Percentiles rank a stretch among this genome's conserved stretches.
Conservation (phyloP, 2,329 filamentous ascomycete species). For the Lasiodiplodia sp. region DNA sequence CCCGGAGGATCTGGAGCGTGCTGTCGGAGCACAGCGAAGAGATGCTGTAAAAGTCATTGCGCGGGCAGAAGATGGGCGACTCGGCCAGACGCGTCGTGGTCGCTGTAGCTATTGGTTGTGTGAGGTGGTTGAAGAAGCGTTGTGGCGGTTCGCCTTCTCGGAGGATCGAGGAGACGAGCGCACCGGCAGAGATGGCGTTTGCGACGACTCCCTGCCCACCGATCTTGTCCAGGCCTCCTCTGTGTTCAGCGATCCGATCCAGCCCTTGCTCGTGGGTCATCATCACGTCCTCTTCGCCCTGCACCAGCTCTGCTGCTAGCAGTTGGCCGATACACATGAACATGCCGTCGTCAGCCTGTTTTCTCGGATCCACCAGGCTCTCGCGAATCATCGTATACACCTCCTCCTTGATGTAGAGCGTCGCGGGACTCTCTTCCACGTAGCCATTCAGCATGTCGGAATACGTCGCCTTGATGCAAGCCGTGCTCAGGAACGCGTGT, state of each 20-base stretch:
- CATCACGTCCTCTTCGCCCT: slow-evolving; percentile 27
- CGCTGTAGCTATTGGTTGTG: background rate
- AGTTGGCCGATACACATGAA: slow-evolving; percentile 27
- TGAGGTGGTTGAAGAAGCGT: background rate
- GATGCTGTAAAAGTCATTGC: slow-evolving; percentile 27
- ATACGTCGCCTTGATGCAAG: slow-evolving; percentile 29
- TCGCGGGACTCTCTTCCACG: slow-evolving; percentile 28
- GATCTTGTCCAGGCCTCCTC: slow-evolving; percentile 5
- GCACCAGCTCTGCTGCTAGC: slow-evolving; percentile 15
- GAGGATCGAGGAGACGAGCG: background rate
- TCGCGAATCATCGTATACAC: slow-evolving; percentile 21
- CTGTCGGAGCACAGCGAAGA: background rate
- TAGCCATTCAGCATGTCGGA: slow-evolving; percentile 23
- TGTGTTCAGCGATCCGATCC: slow-evolving; percentile 16
- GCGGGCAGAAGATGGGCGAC: slow-evolving; percentile 27
- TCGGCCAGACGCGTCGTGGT: slow-evolving; percentile 10
- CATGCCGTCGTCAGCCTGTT: slow-evolving; percentile 17
- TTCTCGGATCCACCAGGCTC: slow-evolving; percentile 2
- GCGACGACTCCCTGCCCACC: slow-evolving; percentile 20
- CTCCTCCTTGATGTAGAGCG: slow-evolving; percentile 29
- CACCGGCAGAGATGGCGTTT: background rate
- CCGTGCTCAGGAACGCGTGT: slow-evolving; percentile 28
- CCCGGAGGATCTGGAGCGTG: slow-evolving; percentile 23
- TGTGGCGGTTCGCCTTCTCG: slow-evolving; percentile 19
- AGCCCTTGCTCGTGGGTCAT: slow-evolving; percentile 27